These are phyloP conservation scores for Micractinium conductrix DNA, from an alignment of 139 green algal species.

Conservation along the genomic window DNA sequence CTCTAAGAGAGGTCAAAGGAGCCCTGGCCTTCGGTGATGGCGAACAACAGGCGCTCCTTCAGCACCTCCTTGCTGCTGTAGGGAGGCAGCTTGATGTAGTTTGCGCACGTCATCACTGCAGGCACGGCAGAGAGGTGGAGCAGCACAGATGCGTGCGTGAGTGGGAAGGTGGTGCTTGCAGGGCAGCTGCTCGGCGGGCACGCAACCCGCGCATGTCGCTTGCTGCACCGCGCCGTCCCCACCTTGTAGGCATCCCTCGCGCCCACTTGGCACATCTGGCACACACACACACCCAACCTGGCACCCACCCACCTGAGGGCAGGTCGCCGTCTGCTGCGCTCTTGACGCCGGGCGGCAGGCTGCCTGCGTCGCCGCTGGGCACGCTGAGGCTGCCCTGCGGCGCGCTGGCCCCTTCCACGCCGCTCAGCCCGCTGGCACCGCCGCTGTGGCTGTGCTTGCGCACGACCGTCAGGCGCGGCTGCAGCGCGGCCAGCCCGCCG, in stretches of 20 bases:
- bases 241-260: too few species aligned
- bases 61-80: slow-evolving; percentile 93
- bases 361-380: slow-evolving; percentile 29
- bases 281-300: background rate
- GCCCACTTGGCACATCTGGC: too few species aligned
- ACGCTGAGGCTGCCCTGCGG: slow-evolving; percentile 19
- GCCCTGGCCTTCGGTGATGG: slow-evolving; percentile 91
- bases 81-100: slow-evolving; percentile 99
- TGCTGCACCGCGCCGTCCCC: too few species aligned
- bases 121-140: background rate
- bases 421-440: background rate
- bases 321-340: slow-evolving; percentile 84
- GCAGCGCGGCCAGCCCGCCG: slow-evolving; percentile 89
- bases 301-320: slow-evolving; percentile 58
- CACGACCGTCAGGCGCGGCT: slow-evolving; percentile 96
- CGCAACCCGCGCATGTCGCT: background rate
- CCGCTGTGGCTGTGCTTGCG: slow-evolving; percentile 79
- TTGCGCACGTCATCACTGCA: slow-evolving; percentile 98
- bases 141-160: too few species aligned
- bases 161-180: background rate
- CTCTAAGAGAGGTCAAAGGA: slow-evolving; percentile 98
- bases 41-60: slow-evolving; percentile 84
- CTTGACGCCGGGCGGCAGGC: slow-evolving; percentile 27
- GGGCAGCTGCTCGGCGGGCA: background rate
- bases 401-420: background rate